These are phyloP conservation scores for Penicillium taxi DNA, from an alignment of 495 filamentous ascomycete species.

Conservation along the genomic window DNA sequence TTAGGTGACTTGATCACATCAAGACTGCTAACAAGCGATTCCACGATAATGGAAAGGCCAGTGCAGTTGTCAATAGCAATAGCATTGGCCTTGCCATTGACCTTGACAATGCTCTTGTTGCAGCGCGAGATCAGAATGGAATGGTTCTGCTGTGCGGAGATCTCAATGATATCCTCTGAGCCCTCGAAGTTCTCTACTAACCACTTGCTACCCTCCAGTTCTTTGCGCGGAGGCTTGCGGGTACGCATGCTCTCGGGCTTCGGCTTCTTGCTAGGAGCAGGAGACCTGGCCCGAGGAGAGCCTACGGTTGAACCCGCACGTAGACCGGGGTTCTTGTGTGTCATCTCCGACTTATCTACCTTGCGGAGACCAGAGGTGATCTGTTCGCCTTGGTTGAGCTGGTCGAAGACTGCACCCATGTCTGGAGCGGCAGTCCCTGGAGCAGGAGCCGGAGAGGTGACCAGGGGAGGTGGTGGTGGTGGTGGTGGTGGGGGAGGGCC, in stretches of 20 bases:
- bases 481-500: constrained; percentile 79
- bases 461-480: constrained; percentile 62
- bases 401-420: constrained; percentile 77
- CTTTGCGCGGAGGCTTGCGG: constrained; percentile 87
- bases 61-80: constrained; percentile 86
- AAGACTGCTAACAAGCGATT: constrained; percentile 81
- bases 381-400: constrained; percentile 78
- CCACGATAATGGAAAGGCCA: constrained; percentile 76
- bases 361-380: constrained; percentile 85
- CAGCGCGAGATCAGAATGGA: constrained; percentile 88
- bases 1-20: constrained; percentile 91
- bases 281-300: constrained; percentile 58
- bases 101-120: constrained; percentile 79
- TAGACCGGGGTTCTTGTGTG: constrained; percentile 95
- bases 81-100: constrained; percentile 89
- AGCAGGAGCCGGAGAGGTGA: constrained; percentile 25
- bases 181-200: constrained; percentile 88
- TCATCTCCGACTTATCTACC: constrained; percentile 91
- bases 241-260: constrained; percentile 91
- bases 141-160: constrained; percentile 73
- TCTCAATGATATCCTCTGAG: constrained; percentile 59
- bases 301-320: constrained; percentile 63
- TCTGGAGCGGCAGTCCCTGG: constrained; percentile 41
- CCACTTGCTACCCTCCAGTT: constrained; percentile 95
- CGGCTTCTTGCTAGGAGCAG: constrained; percentile 79